phyloP scores from a whole-genome alignment of 139 green algal species.

The Chlorella sp. region DNA sequence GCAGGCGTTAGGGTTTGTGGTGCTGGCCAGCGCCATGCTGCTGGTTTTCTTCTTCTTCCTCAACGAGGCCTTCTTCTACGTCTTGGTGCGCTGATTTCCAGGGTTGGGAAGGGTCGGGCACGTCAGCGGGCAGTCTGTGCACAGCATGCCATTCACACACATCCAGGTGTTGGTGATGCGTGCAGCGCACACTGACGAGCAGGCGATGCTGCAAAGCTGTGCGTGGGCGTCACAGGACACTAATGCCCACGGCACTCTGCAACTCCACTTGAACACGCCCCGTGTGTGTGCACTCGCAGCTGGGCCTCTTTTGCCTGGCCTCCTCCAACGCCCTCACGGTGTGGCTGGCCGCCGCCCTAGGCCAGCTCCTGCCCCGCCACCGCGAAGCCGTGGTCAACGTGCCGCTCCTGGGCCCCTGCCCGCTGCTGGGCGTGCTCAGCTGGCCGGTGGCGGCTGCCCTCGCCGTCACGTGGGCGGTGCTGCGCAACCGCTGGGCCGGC shows the following conservation, averaged over 20 bases:
- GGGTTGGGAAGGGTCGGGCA: too few species aligned
- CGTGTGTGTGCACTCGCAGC: constrained; percentile 18
- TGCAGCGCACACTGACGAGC: too few species aligned
- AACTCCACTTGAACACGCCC: too few species aligned
- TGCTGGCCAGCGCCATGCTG: constrained; percentile 51
- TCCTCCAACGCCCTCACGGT: constrained; percentile 33
- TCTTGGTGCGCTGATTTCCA: constrained; percentile 39
- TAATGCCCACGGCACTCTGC: too few species aligned
- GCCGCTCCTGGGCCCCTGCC: constrained; percentile 2
- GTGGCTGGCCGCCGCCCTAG: constrained; percentile 1
- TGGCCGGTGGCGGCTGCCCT: constrained; percentile 14
- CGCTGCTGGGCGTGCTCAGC: constrained; percentile 13
- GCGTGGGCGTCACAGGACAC: too few species aligned
- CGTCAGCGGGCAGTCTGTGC: too few species aligned
- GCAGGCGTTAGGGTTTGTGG: constrained; percentile 58
- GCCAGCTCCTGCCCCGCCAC: not conserved
- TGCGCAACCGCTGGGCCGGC: constrained; percentile 12
- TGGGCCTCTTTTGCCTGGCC: constrained; percentile 49
- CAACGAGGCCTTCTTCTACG: constrained; percentile 47
- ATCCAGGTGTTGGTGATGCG: too few species aligned
- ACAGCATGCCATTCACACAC: too few species aligned
- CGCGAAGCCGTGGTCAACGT: not conserved
- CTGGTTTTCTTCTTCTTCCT: constrained; percentile 75
- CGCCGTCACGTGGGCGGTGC: constrained; percentile 41
- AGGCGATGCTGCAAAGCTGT: too few species aligned